A percentile compares a stretch with the other conserved stretches of the same genome.
Evolutionary conservation across 2,329 filamentous ascomycete genomes (phyloP).

Genomic region (Sordariomycetes sp.): DNA sequence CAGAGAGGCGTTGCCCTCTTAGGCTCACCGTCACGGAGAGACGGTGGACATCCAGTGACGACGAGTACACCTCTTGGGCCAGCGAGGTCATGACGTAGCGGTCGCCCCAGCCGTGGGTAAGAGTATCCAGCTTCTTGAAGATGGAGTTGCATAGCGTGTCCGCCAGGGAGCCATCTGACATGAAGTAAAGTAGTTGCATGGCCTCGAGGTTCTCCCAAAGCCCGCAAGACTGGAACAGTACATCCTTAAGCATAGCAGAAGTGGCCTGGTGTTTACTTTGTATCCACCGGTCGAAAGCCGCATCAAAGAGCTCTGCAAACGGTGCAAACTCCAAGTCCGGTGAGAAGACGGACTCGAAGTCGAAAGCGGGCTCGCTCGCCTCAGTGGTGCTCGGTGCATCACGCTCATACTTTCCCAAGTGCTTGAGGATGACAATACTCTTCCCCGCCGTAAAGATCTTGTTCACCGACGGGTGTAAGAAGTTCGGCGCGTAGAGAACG

Average conservation of each 20-base stretch:
- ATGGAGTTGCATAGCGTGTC: constrained; percentile 53
- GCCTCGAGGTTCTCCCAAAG: constrained; percentile 52
- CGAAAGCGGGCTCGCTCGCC: constrained; percentile 30
- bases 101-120: constrained; percentile 58
- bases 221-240: constrained; percentile 56
- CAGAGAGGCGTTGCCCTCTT: constrained; percentile 23
- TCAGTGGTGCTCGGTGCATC: constrained; percentile 10
- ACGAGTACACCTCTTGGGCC: constrained; percentile 57
- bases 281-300: constrained; percentile 65
- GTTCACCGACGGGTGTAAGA: constrained; percentile 53
- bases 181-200: constrained; percentile 63
- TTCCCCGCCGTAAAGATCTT: constrained; percentile 83
- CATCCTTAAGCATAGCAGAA: constrained; percentile 48
- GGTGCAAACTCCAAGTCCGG: constrained; percentile 37
- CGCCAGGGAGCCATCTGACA: constrained; percentile 57
- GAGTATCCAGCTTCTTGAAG: constrained; percentile 60
- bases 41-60: constrained; percentile 42
- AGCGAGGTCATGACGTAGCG: constrained; percentile 69
- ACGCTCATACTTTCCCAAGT: constrained; percentile 42
- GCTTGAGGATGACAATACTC: constrained; percentile 70
- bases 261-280: constrained; percentile 59
- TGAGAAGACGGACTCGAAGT: constrained; percentile 43
- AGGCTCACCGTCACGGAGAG: constrained; percentile 43
- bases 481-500: constrained; percentile 55
- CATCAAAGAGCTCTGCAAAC: constrained; percentile 62